phyloP scores from a whole-genome alignment of 805 yeast genomes.

The Blastobotrys americana region DNA sequence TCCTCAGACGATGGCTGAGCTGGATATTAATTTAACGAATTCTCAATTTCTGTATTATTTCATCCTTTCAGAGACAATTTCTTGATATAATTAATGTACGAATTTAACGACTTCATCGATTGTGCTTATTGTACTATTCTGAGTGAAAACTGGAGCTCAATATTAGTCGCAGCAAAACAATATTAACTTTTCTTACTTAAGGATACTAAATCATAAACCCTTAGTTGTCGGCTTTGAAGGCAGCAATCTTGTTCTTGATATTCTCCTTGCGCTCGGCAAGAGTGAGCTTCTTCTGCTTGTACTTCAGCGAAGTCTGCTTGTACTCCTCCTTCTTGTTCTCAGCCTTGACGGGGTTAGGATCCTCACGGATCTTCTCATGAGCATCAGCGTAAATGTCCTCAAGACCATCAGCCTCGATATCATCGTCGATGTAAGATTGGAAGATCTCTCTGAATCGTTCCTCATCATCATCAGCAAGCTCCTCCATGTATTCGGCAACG shows the following conservation, averaged over 20 bases:
- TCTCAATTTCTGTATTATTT: background rate
- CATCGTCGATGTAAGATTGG: constrained; percentile 95
- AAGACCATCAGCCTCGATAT: constrained; percentile 90
- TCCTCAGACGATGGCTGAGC: background rate
- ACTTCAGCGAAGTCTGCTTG: constrained; percentile 94
- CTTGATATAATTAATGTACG: no score
- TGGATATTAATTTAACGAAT: background rate
- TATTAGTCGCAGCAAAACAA: no score
- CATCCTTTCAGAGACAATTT: background rate
- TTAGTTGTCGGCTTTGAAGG: constrained; percentile 35
- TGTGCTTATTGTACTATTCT: no score
- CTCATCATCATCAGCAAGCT: constrained; percentile 99
- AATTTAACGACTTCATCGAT: no score
- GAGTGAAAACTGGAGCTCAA: no score
- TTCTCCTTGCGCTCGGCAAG: constrained; percentile 83
- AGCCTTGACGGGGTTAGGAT: constrained; percentile 86
- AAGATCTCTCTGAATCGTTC: constrained; percentile 95
- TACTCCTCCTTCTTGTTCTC: constrained; percentile 94
- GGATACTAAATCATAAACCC: no score
- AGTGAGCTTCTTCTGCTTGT: constrained; percentile 82
- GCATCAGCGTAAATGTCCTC: constrained; percentile 95
- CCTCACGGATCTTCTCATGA: constrained; percentile 92
- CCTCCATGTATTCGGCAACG: constrained; percentile 99
- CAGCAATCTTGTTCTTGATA: constrained; percentile 90
- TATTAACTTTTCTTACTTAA: no score